phyloP scores from a whole-genome alignment of 2,329 filamentous ascomycete species.

The Gremmenia infestans region DNA sequence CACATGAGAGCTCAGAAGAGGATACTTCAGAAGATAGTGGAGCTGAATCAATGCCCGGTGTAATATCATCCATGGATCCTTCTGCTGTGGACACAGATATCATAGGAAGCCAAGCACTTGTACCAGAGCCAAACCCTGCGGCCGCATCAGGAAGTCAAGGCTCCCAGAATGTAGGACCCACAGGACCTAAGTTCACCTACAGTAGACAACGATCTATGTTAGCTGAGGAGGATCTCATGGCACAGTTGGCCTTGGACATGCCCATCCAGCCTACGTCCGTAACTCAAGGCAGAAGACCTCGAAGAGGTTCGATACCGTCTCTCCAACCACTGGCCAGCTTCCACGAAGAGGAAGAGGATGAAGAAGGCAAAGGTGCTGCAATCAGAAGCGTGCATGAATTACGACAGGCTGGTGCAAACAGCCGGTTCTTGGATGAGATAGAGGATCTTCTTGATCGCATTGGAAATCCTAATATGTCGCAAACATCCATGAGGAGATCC shows the following conservation, averaged over 20 bases:
- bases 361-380: conserved; percentile 32
- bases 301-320: conserved; percentile 25
- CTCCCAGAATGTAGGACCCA: conserved; percentile 26
- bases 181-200: conserved; percentile 31
- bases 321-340: conserved; percentile 26
- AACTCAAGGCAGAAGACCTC: conserved; percentile 15
- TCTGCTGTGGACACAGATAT: neutral
- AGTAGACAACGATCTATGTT: conserved; percentile 32
- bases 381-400: conserved; percentile 62
- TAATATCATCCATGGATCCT: neutral
- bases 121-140: conserved; percentile 8
- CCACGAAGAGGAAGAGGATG: conserved; percentile 26
- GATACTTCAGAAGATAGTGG: conserved; percentile 6
- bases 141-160: conserved; percentile 21
- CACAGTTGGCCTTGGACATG: conserved; percentile 27
- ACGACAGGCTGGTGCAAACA: conserved; percentile 60
- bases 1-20: conserved; percentile 7
- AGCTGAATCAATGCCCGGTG: neutral
- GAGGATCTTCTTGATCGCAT: conserved; percentile 59
- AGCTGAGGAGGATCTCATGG: conserved; percentile 30
- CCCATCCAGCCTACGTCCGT: conserved; percentile 17
- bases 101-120: conserved; percentile 16
- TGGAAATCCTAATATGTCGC: conserved; percentile 42
- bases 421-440: conserved; percentile 60
- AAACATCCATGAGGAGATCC: conserved; percentile 50